These are phyloP conservation scores for Chamaecrista fasciculata DNA, from an alignment of 306 rosid genomes.

Conservation along the genomic window DNA sequence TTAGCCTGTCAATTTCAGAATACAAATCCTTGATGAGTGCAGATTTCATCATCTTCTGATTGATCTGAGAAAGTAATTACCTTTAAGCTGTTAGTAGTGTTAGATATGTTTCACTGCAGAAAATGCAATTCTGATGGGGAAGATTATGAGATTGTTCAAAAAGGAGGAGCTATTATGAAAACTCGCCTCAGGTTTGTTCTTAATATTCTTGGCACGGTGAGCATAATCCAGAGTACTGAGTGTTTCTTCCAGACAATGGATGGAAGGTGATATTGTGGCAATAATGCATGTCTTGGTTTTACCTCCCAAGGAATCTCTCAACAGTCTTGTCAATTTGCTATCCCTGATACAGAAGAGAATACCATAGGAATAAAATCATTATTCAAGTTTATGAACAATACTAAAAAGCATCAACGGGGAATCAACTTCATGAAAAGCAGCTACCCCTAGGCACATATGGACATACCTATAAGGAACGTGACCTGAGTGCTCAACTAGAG, in stretches of 20 bases:
- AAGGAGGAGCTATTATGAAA: slow-evolving; percentile 22
- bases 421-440: slow-evolving; percentile 8
- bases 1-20: slow-evolving; percentile 90
- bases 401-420: background rate
- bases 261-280: slow-evolving; percentile 96
- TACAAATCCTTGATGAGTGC: slow-evolving; percentile 96
- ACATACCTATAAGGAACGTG: slow-evolving; percentile 93
- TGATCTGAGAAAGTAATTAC: slow-evolving; percentile 57
- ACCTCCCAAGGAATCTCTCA: slow-evolving; percentile 98
- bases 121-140: background rate
- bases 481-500: slow-evolving; percentile 98
- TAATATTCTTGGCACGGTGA: slow-evolving; percentile 98
- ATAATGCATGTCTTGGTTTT: slow-evolving; percentile 98
- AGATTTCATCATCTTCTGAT: slow-evolving; percentile 99
- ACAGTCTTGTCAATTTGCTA: slow-evolving; percentile 88
- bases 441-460: slow-evolving; percentile 46
- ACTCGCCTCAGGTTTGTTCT: slow-evolving; percentile 97
- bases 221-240: slow-evolving; percentile 98
- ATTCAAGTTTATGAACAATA: slow-evolving; percentile 2
- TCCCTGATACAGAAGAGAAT: slow-evolving; percentile 64
- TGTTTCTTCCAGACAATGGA: slow-evolving; percentile 98
- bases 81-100: slow-evolving; percentile 30
- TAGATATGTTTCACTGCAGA: slow-evolving; percentile 18
- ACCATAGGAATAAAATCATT: slow-evolving; percentile 20
- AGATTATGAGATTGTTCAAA: slow-evolving; percentile 19